A percentile compares a stretch with the other conserved stretches of the same genome.
phyloP scores from a whole-genome alignment of 1,139 yeast species.

The Meyerozyma sp. region DNA sequence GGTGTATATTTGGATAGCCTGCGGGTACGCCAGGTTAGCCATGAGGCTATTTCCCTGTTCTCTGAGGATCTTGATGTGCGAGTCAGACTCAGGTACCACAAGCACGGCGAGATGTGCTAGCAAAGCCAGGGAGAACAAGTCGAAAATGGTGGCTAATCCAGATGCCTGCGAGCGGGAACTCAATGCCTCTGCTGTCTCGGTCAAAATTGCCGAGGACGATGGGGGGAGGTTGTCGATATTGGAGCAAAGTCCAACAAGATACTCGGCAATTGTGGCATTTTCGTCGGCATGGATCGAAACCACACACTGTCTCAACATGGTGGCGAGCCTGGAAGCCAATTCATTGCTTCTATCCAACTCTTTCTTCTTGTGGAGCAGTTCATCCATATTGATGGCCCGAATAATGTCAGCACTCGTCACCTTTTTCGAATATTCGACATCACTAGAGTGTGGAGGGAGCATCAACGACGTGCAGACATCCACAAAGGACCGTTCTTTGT shows the following conservation, averaged over 20 bases:
- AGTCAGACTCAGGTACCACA: background rate
- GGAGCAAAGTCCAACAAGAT: background rate
- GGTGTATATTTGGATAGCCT: constrained; percentile 38
- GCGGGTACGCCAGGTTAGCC: constrained; percentile 34
- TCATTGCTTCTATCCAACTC: background rate
- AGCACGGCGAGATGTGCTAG: background rate
- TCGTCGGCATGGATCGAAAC: background rate
- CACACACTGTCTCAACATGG: background rate
- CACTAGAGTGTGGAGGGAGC: background rate
- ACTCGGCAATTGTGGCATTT: background rate
- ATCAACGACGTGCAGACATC: background rate
- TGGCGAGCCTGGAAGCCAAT: background rate
- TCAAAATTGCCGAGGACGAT: background rate
- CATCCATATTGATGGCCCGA: background rate
- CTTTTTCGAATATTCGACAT: background rate
- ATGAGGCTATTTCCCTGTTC: constrained; percentile 42
- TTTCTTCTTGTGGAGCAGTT: background rate
- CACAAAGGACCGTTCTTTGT: background rate
- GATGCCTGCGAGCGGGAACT: background rate
- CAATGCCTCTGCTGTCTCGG: background rate
- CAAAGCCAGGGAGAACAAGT: background rate
- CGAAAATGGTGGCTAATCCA: background rate
- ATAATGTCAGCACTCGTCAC: background rate
- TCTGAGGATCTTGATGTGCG: constrained; percentile 18
- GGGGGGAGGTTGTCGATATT: background rate